Evolutionary conservation across 805 yeast genomes (phyloP), one percentile per base, ranked within the genome.

Genomic region (Candida boleticola): DNA sequence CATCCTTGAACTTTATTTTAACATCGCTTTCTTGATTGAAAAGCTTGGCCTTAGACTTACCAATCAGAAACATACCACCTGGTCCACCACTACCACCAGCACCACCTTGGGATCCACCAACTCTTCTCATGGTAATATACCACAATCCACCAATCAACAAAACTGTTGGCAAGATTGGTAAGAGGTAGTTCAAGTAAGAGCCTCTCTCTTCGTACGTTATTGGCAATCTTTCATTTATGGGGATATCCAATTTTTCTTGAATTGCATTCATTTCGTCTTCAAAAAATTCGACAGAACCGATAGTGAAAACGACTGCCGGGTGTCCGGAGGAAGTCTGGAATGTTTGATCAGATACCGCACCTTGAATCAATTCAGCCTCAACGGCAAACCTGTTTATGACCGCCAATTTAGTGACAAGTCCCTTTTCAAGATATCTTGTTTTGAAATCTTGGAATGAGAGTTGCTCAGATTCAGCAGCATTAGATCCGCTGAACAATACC

Each of bases 11-110:
- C 49, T 79, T 82, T 38, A 87, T 81, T 55, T 85, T 85, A 46
- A 89, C 85, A 48, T 86, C 89, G 3, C 85, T 82, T 53, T 85
- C 92, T 52, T 85, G 87, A 63, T 89, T 86, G 68, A 85, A 89
- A 45, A 80, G 69, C 61, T 85, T 86, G 29, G 93, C 93, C 51
- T 79, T 83, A 14, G 87, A 79, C 60, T 86, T 85, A 22, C 92
- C 89, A 37, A 84, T 81, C 42, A 84, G 82, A 59, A 88, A 85
- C 40, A 85, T 73, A 17, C 89, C 89, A 16, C 83, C 80, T 44
- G 57, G 54, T n/a, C 58, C 52, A 3, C 71, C 67, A n/a, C 63
- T 57, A 4, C 64, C 66, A 16, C 56, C 56, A 14, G 48, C 42
- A 16, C 50, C 55, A 17, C 81, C 81, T 21, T 72, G 72, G 27